phyloP scores from a whole-genome alignment of 352 stramenopile species.

The Pythium biforme region DNA sequence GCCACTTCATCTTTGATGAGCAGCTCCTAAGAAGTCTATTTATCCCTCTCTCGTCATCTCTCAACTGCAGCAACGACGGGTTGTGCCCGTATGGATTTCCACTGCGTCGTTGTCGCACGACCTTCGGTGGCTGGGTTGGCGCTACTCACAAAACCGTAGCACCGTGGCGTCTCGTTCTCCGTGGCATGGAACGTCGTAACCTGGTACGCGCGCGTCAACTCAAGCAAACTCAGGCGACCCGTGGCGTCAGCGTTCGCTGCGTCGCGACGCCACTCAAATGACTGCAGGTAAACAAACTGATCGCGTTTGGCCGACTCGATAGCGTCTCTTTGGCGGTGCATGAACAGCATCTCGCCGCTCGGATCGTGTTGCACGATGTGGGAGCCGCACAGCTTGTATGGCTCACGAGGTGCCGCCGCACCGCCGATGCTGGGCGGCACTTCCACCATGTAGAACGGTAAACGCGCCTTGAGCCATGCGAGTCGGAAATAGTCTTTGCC shows the following conservation, averaged over 20 bases:
- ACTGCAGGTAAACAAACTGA: constrained; percentile 7
- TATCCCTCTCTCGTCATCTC: neutral
- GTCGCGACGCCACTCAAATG: neutral
- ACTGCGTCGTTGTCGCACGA: neutral
- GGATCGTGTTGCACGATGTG: constrained; percentile 30
- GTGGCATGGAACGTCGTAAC: neutral
- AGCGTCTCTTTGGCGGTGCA: constrained; percentile 19
- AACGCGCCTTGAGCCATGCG: constrained; percentile 25
- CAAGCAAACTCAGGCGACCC: neutral
- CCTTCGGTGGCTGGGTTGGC: neutral
- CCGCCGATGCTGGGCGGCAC: constrained; percentile 22
- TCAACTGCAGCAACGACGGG: neutral
- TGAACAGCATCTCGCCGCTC: constrained; percentile 21
- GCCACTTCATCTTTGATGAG: neutral
- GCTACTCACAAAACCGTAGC: constrained; percentile 3
- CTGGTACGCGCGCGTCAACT: constrained; percentile 1
- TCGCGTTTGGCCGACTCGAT: neutral
- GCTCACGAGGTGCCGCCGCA: neutral
- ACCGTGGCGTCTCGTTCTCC: neutral
- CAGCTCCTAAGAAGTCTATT: neutral
- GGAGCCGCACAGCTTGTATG: constrained; percentile 23
- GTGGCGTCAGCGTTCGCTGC: no score
- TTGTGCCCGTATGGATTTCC: neutral
- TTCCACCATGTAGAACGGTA: constrained; percentile 24
- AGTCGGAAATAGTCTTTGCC: constrained; percentile 33